Base-by-base conservation (phyloP, 2,329 filamentous ascomycete species). In the Chrysoporthe puriensis region DNA sequence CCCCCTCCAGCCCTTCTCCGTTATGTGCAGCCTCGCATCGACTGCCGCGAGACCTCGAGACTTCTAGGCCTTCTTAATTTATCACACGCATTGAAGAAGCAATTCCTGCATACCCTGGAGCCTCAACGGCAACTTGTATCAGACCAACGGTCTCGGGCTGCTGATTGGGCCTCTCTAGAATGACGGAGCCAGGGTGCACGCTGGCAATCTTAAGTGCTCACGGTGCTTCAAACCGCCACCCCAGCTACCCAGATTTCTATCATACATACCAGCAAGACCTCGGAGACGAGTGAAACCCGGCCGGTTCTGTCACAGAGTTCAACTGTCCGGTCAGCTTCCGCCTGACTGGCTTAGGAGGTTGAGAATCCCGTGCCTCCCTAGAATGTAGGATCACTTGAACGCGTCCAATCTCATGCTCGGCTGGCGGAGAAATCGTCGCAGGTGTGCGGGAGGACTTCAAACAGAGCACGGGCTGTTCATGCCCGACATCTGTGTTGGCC, bases 81-180 rank as follows among this genome's bases (percentile, higher is more conserved):
- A 54, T 48, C 18, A 32, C 48, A 52, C 32, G 54, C 54, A 57
- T 57, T 57, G 54, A 57, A 40, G 54, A 13, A 9, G 21, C 16
- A 18, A 21, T 36, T 57, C 54, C 18, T 40, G 16, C 34, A 36
- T 40, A 56, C 52, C 54, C 54, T 40, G 32, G 32, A 40, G 54
- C 32, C 54, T 57, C 54, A 21, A 40, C 16, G 32, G 16, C 8
- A n/a, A 40, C 8, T 13, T 57, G 54, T 57, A n/a, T 57, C 54
- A 57, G 54, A n/a, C 18, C 34, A 21, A 57, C 32, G 32, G 16
- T 3, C 18, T 2, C 6, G 32, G 7, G 16, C 34, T 40, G 34
- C 5, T 57, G 34, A 57, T 57, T 57, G 54, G 54, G 6, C 34
- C 52, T 40, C 7, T 14, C 34, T 32, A 57, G 54, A 40, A 36